Percentiles rank a stretch among this genome's conserved stretches.
phyloP scores from a whole-genome alignment of 1,284 basidiomycete species.

The Boletus semigastroideus region DNA sequence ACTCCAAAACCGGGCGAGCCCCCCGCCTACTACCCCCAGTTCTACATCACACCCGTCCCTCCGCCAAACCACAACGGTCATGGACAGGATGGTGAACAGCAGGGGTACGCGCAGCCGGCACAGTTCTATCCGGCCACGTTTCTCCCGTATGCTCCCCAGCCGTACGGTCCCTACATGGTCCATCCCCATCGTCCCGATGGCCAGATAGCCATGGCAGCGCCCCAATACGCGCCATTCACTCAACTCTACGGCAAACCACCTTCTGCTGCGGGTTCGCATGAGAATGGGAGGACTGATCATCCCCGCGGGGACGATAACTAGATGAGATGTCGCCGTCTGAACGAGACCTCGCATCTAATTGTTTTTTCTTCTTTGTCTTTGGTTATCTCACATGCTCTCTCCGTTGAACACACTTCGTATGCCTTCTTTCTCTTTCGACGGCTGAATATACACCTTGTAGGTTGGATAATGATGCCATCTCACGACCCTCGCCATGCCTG shows the following conservation, averaged over 20 bases:
- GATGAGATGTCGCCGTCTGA: slow-evolving; percentile 18
- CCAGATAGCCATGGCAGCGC: slow-evolving; percentile 36
- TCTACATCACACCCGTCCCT: slow-evolving; percentile 45
- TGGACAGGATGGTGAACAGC: slow-evolving; percentile 47
- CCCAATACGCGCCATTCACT: slow-evolving; percentile 38
- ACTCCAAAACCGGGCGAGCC: slow-evolving; percentile 52
- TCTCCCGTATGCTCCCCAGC: slow-evolving; percentile 45
- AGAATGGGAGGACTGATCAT: slow-evolving; percentile 31
- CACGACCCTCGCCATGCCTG: slow-evolving; percentile 21
- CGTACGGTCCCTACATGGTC: slow-evolving; percentile 53
- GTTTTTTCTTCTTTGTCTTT: slow-evolving; percentile 9
- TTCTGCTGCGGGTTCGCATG: slow-evolving; percentile 33
- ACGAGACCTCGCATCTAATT: slow-evolving; percentile 15
- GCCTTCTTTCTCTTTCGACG: slow-evolving; percentile 8
- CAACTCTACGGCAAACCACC: slow-evolving; percentile 37
- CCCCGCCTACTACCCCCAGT: slow-evolving; percentile 50
- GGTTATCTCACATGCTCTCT: slow-evolving; percentile 20
- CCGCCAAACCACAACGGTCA: slow-evolving; percentile 41
- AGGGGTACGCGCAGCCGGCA: slow-evolving; percentile 41
- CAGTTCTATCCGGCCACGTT: slow-evolving; percentile 55
- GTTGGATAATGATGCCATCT: slow-evolving; percentile 26
- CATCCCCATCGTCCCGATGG: slow-evolving; percentile 43
- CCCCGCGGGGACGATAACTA: slow-evolving; percentile 36
- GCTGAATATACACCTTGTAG: slow-evolving; percentile 33
- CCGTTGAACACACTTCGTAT: slow-evolving; percentile 20